Evolutionary conservation across 164 flowering plant genomes (phyloP), one percentile per base, ranked within the genome.

Genomic region (Amborella trichopoda): DNA sequence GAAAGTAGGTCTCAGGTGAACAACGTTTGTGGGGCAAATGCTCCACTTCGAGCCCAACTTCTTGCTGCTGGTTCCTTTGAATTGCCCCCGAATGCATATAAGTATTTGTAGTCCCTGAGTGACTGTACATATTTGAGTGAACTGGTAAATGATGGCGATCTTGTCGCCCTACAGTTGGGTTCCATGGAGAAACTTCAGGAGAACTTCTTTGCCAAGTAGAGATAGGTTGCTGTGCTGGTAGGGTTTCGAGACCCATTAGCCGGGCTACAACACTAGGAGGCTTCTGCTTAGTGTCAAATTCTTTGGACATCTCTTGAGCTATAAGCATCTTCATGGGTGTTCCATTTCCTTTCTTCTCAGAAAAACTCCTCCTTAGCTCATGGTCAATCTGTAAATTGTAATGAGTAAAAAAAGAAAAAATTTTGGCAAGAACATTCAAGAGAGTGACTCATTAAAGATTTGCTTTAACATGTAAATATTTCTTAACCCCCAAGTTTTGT

Each of bases 241-340:
- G 69, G 20, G 80, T 54, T 62, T 91, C 99, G 55, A 91, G 88
- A 16, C 99, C 99, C 99, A 91, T 91, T 64, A 91, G 65, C 69
- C 73, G 87, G 27, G 99, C 99, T 63, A 91, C 91, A 49, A 91
- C 67, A 72, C 63, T 77, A 38, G 95, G 86, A 16, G 93, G 73
- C 38, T 66, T 76, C 36, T 64, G 69, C 55, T 63, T 80, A 50
- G 73, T 60, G 40, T 72, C 78, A 20, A 61, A 55, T 58, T 87
- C 94, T 63, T 72, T 78, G 3, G 84, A 87, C 96, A 87, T 78
- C 68, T 91, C 96, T 55, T 76, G 81, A 53, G 79, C 99, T 46
- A 87, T 71, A 34, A 91, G 94, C 76, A 74, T 77, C 71, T 91
- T 91, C 80, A 91, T 85, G 46, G 99, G 94, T 46, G 84, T 81